Evolutionary conservation across 805 yeast species (phyloP), one percentile per base, ranked within the genome.

Genomic region (Kodamaea hsintzibuensis): DNA sequence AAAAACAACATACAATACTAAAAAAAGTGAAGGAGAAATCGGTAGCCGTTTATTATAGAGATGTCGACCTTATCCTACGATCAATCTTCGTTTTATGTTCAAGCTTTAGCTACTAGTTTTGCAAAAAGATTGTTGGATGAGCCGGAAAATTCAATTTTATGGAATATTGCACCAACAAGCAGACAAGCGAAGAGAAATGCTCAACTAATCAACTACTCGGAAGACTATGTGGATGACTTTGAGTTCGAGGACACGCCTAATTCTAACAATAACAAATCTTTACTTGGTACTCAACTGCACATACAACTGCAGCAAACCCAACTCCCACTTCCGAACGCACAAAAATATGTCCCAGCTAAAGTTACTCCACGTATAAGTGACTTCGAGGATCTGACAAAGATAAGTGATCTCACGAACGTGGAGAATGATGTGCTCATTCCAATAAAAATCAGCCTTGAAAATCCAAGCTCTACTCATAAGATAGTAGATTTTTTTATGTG

Each of bases 51-150:
- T 30, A 42, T 13, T 16, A 12, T 35, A 4, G 37, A 19, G 27
- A 60, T 59, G 60, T 40, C 52, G 39, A 46, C 52, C 12, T 52
- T 64, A 37, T 49, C 65, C 12, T 63, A 58, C 30, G 62, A 62
- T 30, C 54, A 59, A 43, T 60, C 61, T 39, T 59, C 67, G 7
- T 71, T 62, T 53, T 68, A 76, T 16, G 93, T 96, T 1, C 98
- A 91, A 74, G 96, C 93, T 0, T 76, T 88, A 53, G 77, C 90
- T 17, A 86, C 96, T 0, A 87, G 92, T 30, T 82, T 89, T 59
- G 78, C 84, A 40, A 82, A 88, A 51, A 76, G 98, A 58, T 77
- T 91, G 42, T 57, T 65, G 2, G 82, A 89, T 57, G 85, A 86
- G 57, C 87, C 85, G 35, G 84, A 86, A 54, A 89, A 91, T 35